These are phyloP conservation scores for Paraphaeosphaeria sporulosa DNA, from an alignment of 2,329 filamentous ascomycete genomes.

Conservation along the genomic window DNA sequence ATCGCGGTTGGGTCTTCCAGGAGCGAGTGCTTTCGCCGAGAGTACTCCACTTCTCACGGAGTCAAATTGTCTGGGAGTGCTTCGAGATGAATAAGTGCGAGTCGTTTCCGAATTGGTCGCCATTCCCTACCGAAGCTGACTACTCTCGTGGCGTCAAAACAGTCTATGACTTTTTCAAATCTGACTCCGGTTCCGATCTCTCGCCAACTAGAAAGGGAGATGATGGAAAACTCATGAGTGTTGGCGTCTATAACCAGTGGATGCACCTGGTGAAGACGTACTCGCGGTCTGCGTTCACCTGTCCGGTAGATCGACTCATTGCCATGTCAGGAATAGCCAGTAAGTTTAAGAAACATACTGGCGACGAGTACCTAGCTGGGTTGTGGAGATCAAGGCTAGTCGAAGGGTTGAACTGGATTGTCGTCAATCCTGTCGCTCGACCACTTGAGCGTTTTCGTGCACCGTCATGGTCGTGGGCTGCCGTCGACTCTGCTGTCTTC, in stretches of 20 bases:
- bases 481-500: constrained; percentile 14
- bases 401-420: constrained; percentile 7
- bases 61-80: constrained; percentile 24
- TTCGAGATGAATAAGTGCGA: constrained; percentile 9
- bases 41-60: constrained; percentile 15
- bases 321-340: constrained; percentile 7
- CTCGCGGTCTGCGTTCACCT: background rate
- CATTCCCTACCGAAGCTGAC: background rate
- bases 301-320: background rate
- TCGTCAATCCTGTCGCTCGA: background rate
- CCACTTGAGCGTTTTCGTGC: background rate
- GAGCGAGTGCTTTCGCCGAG: constrained; percentile 20
- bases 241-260: constrained; percentile 1
- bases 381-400: constrained; percentile 4
- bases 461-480: constrained; percentile 10
- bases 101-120: constrained; percentile 4
- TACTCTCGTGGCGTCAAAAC: background rate
- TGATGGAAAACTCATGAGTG: background rate
- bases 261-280: background rate
- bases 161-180: background rate
- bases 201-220: background rate
- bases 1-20: constrained; percentile 21
- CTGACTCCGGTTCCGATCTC: background rate
- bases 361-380: constrained; percentile 8
- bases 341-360: constrained; percentile 3